A percentile compares a stretch with the other conserved stretches of the same genome.
Conservation (phyloP, 306 rosid genomes). For the Glycine soja region DNA sequence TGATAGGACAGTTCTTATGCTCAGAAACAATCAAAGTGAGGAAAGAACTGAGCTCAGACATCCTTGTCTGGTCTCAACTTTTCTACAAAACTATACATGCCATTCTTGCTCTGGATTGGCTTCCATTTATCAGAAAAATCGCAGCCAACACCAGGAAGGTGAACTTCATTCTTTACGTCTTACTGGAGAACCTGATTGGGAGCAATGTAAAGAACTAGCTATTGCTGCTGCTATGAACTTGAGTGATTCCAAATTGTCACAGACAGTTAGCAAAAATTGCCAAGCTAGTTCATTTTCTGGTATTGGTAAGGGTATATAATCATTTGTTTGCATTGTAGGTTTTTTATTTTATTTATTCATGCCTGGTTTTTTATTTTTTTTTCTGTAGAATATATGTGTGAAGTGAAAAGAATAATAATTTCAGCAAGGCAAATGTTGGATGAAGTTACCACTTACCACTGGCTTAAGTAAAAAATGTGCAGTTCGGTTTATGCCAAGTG, state of each 20-base stretch:
- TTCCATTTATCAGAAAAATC: constrained; percentile 43
- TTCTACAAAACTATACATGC: constrained; percentile 67
- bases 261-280: constrained; percentile 48
- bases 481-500: constrained; percentile 24
- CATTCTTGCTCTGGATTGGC: constrained; percentile 43
- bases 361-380: neutral
- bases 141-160: constrained; percentile 40
- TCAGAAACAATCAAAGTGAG: constrained; percentile 50
- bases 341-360: neutral
- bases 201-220: constrained; percentile 70
- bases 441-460: neutral
- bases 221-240: constrained; percentile 72
- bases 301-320: constrained; percentile 41
- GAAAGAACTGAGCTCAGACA: constrained; percentile 61
- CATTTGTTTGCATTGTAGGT: constrained; percentile 18
- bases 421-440: constrained; percentile 16
- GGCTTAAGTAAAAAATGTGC: constrained; percentile 5
- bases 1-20: constrained; percentile 69
- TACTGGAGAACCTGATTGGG: constrained; percentile 75
- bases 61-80: constrained; percentile 69
- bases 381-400: neutral
- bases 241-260: constrained; percentile 53
- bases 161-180: constrained; percentile 58
- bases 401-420: constrained; percentile 4
- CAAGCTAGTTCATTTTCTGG: constrained; percentile 15